Conservation (phyloP, 805 yeast species). For the Hanseniaspora nectarophila region DNA sequence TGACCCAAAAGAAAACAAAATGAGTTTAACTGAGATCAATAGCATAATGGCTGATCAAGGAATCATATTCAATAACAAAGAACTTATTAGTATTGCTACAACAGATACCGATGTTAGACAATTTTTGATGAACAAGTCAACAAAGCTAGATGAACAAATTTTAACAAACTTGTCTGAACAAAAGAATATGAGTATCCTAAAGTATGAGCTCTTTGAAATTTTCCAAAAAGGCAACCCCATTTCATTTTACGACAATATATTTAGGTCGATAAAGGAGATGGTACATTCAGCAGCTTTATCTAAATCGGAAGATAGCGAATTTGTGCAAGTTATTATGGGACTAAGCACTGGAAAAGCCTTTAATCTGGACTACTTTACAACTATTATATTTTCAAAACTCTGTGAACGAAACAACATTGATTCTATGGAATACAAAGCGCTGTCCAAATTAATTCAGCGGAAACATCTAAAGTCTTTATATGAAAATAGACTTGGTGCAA, state of each 20-base stretch:
- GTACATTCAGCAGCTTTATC: not conserved
- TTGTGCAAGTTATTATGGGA: not conserved
- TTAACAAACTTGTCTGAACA: not conserved
- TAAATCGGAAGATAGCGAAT: not conserved
- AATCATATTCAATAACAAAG: not conserved
- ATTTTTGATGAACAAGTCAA: not conserved
- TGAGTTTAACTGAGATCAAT: not conserved
- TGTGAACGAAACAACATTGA: not conserved
- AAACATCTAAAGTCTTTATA: not conserved
- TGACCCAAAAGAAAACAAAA: not conserved
- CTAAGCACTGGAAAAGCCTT: not conserved
- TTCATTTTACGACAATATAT: not conserved
- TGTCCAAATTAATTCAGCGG: not conserved
- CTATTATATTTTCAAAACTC: not conserved
- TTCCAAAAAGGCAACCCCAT: not conserved
- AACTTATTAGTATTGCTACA: not conserved
- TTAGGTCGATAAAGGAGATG: not conserved
- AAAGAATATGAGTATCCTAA: not conserved
- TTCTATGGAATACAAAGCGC: not conserved
- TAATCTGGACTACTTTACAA: not conserved
- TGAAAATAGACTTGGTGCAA: slow-evolving; percentile 1
- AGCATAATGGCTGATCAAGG: not conserved
- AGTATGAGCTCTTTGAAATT: not conserved
- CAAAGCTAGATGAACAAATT: not conserved
- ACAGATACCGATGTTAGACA: not conserved